Evolutionary conservation across 2,329 filamentous ascomycete genomes (phyloP).

Genomic region (Hypoxylon sp.): DNA sequence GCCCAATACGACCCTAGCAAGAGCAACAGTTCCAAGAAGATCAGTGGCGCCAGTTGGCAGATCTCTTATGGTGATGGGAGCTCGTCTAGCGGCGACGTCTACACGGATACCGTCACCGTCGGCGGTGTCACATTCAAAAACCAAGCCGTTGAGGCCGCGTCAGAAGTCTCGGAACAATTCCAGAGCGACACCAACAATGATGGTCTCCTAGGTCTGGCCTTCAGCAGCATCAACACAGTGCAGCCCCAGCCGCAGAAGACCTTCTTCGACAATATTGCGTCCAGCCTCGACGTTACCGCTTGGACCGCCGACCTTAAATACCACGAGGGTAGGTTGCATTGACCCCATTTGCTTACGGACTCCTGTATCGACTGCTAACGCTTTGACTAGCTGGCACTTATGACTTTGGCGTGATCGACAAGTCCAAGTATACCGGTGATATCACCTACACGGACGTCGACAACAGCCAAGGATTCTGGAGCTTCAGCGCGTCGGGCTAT

Average conservation of each 20-base stretch:
- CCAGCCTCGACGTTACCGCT: conserved; percentile 49
- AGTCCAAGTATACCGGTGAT: conserved; percentile 52
- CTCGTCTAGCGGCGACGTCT: conserved; percentile 56
- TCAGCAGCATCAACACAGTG: conserved; percentile 56
- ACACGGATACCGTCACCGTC: conserved; percentile 53
- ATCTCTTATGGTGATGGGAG: conserved; percentile 55
- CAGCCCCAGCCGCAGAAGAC: conserved; percentile 51
- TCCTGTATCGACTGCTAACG: conserved; percentile 27
- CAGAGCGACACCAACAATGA: conserved; percentile 52
- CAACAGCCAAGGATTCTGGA: conserved; percentile 55
- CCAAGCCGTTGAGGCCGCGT: conserved; percentile 55
- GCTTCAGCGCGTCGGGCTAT: conserved; percentile 51
- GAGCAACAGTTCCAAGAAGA: conserved; percentile 49
- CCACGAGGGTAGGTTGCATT: conserved; percentile 43
- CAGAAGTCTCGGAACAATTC: conserved; percentile 52
- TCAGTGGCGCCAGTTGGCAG: conserved; percentile 50
- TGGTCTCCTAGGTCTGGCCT: conserved; percentile 56
- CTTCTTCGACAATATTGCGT: conserved; percentile 54
- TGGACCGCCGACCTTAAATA: conserved; percentile 56
- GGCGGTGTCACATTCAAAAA: conserved; percentile 50
- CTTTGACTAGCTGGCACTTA: conserved; percentile 52
- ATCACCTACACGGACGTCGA: conserved; percentile 55
- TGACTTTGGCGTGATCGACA: conserved; percentile 57
- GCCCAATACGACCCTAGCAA: conserved; percentile 49
- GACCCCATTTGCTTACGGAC: neutral